Evolutionary conservation across 108 stramenopile genomes (phyloP).

Genomic region (Chaetoceros muelleri): DNA sequence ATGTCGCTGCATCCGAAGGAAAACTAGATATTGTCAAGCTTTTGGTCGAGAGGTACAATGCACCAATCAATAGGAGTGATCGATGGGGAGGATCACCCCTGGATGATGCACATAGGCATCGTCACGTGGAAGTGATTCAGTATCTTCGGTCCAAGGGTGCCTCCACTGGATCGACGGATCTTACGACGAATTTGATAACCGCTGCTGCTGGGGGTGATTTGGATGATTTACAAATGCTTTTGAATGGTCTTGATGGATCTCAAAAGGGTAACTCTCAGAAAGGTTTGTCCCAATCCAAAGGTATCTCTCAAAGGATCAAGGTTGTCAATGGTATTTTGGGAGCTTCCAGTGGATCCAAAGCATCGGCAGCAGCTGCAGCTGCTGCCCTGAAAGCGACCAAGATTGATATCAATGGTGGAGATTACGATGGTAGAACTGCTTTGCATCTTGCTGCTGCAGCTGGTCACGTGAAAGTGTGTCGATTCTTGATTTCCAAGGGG

Average conservation of each 20-base stretch:
- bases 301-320: neutral
- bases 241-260: slow-evolving; percentile 13
- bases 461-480: slow-evolving; percentile 58
- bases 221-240: slow-evolving; percentile 56
- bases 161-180: slow-evolving; percentile 50
- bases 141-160: slow-evolving; percentile 66
- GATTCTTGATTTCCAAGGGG: slow-evolving; percentile 40
- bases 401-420: slow-evolving; percentile 59
- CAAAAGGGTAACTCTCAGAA: neutral
- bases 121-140: slow-evolving; percentile 48
- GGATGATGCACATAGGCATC: slow-evolving; percentile 83
- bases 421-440: slow-evolving; percentile 86
- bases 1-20: slow-evolving; percentile 77
- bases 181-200: slow-evolving; percentile 53
- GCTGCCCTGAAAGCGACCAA: slow-evolving; percentile 17
- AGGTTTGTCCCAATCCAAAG: neutral
- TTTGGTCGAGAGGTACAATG: slow-evolving; percentile 37
- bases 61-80: slow-evolving; percentile 62
- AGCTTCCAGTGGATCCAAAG: slow-evolving; percentile 5
- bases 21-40: slow-evolving; percentile 50
- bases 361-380: neutral
- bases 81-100: slow-evolving; percentile 69
- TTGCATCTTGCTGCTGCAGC: slow-evolving; percentile 80
- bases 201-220: slow-evolving; percentile 76
- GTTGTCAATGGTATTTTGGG: neutral